Percentiles rank a stretch among this genome's conserved stretches.
Evolutionary conservation across 345 rosid species (phyloP).

Genomic region (Bruguiera gymnorhiza): DNA sequence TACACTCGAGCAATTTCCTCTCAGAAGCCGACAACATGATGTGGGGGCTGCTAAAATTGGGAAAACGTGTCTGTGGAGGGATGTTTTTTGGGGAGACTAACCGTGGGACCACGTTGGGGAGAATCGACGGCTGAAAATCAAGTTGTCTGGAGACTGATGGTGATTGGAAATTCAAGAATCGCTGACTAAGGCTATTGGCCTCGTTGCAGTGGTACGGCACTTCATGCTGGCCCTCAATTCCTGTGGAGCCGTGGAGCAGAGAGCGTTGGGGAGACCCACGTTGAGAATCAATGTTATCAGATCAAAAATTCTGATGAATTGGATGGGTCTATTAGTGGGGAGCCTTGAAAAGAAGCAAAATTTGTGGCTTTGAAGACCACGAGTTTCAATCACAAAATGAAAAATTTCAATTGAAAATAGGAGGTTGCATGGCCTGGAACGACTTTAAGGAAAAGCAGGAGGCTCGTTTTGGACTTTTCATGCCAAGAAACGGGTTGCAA

Average conservation of each 20-base stretch:
- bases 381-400: no score
- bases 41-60: constrained; percentile 8
- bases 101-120: neutral
- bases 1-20: constrained; percentile 8
- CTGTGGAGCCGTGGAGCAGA: neutral
- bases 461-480: neutral
- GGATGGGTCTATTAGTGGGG: no score
- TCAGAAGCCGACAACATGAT: constrained; percentile 16
- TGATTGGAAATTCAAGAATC: neutral
- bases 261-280: no score
- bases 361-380: no score
- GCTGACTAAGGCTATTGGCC: neutral
- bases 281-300: no score
- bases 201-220: neutral
- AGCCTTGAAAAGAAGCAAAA: no score
- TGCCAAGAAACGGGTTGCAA: neutral
- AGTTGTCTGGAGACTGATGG: constrained; percentile 1
- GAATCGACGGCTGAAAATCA: constrained; percentile 8
- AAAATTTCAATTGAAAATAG: no score
- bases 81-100: neutral
- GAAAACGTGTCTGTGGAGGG: neutral
- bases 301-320: no score
- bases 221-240: constrained; percentile 6
- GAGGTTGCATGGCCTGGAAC: no score
- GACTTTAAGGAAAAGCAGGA: no score